A percentile compares a stretch with the other conserved stretches of the same genome.
phyloP scores from a whole-genome alignment of 768 basidiomycete species.

The Lactarius pseudohatsudake region DNA sequence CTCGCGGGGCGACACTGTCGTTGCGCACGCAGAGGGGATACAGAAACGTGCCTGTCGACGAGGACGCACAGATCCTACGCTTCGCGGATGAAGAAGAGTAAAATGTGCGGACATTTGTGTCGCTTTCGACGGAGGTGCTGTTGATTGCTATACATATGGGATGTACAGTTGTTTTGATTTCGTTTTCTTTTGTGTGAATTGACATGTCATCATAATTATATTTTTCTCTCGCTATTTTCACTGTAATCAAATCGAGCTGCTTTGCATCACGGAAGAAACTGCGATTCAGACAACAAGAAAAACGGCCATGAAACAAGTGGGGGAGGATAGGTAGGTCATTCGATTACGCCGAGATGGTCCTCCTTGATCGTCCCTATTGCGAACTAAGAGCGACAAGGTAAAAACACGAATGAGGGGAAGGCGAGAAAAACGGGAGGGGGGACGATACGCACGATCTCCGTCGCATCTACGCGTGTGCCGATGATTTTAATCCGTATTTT shows the following conservation, averaged over 20 bases:
- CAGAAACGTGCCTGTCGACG: conserved; percentile 74
- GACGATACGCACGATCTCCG: conserved; percentile 77
- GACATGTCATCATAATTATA: background rate
- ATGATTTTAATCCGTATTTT: conserved; percentile 94
- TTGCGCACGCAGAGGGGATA: conserved; percentile 59
- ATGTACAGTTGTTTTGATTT: conserved; percentile 10
- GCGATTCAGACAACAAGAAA: conserved; percentile 7
- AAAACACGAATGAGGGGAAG: background rate
- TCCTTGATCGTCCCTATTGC: conserved; percentile 98
- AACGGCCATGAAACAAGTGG: background rate
- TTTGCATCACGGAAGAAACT: background rate
- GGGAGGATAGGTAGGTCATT: conserved; percentile 38
- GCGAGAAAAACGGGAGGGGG: background rate
- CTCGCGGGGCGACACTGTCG: conserved; percentile 41
- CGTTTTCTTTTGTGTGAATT: background rate
- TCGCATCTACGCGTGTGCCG: conserved; percentile 97
- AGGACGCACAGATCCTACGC: conserved; percentile 82
- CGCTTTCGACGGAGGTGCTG: background rate
- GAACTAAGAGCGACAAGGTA: conserved; percentile 54
- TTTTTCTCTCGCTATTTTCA: background rate
- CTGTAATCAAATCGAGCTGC: background rate
- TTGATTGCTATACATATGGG: conserved; percentile 1
- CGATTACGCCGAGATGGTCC: conserved; percentile 93
- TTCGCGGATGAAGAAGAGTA: conserved; percentile 73
- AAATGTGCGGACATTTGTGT: background rate